Conservation (phyloP, 2,329 filamentous ascomycete species). For the Trichoderma endophyticum region DNA sequence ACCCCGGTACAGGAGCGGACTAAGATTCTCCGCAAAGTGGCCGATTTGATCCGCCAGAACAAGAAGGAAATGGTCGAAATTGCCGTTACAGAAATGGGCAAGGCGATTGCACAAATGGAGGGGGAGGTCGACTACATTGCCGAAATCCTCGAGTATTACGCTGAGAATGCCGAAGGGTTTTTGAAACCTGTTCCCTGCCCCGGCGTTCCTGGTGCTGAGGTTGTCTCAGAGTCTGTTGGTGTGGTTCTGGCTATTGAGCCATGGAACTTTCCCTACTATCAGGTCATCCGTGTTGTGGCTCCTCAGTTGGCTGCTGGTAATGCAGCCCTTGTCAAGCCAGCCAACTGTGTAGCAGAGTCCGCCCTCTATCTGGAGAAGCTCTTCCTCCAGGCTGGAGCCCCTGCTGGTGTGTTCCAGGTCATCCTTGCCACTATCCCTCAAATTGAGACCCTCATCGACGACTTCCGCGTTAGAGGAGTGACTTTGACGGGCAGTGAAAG, state of each 20-base stretch:
- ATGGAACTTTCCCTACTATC: constrained; percentile 76
- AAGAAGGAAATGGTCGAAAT: constrained; percentile 1
- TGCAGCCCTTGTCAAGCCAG: constrained; percentile 65
- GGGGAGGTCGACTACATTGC: not conserved
- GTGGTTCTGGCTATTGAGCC: constrained; percentile 57
- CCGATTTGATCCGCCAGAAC: constrained; percentile 1
- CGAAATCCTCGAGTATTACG: constrained; percentile 3
- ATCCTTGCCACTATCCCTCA: constrained; percentile 41
- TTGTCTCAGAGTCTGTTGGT: constrained; percentile 4
- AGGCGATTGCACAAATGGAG: not conserved
- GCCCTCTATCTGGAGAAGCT: constrained; percentile 59
- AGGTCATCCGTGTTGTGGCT: constrained; percentile 73
- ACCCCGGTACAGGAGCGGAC: not conserved
- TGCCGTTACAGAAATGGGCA: constrained; percentile 4
- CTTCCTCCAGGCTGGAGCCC: constrained; percentile 70
- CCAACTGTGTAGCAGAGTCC: constrained; percentile 67
- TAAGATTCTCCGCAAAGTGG: not conserved
- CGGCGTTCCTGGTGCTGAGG: not conserved
- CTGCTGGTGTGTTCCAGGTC: constrained; percentile 64
- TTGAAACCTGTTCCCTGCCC: not conserved
- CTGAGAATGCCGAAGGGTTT: not conserved
- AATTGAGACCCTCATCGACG: constrained; percentile 33
- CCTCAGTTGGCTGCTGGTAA: constrained; percentile 67
- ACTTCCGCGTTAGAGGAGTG: constrained; percentile 10
- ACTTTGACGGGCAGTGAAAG: constrained; percentile 6